Evolutionary conservation across 2,329 filamentous ascomycete species (phyloP).

Genomic region (Pseudogymnoascus sp.): DNA sequence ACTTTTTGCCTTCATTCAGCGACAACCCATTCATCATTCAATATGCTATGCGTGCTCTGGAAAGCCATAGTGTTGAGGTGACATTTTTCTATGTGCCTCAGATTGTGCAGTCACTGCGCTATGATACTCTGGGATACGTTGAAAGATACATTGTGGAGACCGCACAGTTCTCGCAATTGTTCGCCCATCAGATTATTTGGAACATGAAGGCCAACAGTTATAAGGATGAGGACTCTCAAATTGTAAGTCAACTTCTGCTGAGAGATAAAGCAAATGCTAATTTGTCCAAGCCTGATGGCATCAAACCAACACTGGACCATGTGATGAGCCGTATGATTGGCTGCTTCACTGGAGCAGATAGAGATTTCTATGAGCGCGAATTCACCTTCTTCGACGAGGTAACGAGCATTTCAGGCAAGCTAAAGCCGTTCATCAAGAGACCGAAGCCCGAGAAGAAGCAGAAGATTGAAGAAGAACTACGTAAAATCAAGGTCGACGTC

Average conservation of each 20-base stretch:
- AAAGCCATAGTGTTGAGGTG: slow-evolving; percentile 90
- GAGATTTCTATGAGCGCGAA: slow-evolving; percentile 83
- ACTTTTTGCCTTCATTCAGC: slow-evolving; percentile 83
- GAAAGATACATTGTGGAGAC: slow-evolving; percentile 96
- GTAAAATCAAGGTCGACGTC: slow-evolving; percentile 94
- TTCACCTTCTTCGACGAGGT: slow-evolving; percentile 98
- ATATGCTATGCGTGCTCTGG: slow-evolving; percentile 90
- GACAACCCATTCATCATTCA: slow-evolving; percentile 92
- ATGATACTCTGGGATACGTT: slow-evolving; percentile 88
- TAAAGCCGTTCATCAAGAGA: slow-evolving; percentile 86
- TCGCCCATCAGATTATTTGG: slow-evolving; percentile 99
- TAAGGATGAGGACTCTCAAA: slow-evolving; percentile 87
- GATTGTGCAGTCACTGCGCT: slow-evolving; percentile 89
- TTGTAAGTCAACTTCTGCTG: slow-evolving; percentile 46
- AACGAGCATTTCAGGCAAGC: slow-evolving; percentile 87
- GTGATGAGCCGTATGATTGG: slow-evolving; percentile 79
- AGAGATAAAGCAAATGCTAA: not conserved
- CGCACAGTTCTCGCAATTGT: slow-evolving; percentile 93
- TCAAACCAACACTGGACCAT: slow-evolving; percentile 87
- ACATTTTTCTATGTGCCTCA: slow-evolving; percentile 99
- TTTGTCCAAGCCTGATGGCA: slow-evolving; percentile 61
- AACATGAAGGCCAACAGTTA: slow-evolving; percentile 99
- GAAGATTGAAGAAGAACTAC: slow-evolving; percentile 97
- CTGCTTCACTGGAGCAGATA: slow-evolving; percentile 73
- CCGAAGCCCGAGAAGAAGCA: slow-evolving; percentile 96